Evolutionary conservation across 768 basidiomycete genomes (phyloP).

Genomic region (Candolleomyces efflorescens): DNA sequence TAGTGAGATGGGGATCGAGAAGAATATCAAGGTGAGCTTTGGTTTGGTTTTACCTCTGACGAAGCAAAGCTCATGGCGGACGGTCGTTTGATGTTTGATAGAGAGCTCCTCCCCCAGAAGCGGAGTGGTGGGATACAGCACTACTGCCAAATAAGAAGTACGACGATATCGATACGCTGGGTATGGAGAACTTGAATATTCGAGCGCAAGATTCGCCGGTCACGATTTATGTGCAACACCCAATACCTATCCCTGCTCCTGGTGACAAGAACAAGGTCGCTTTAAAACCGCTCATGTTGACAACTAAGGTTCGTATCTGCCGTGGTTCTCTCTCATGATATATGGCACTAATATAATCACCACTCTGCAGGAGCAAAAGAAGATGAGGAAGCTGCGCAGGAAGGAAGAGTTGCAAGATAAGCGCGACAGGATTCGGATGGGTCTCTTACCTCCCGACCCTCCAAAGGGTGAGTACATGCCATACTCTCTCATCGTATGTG

Average conservation of each 20-base stretch:
- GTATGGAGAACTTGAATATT: slow-evolving; percentile 58
- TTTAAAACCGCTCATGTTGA: slow-evolving; percentile 88
- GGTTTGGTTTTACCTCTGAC: no score
- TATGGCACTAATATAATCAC: background rate
- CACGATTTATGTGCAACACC: slow-evolving; percentile 91
- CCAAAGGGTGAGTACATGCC: slow-evolving; percentile 68
- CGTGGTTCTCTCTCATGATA: background rate
- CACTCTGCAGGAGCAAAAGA: slow-evolving; percentile 77
- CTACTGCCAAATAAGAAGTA: slow-evolving; percentile 80
- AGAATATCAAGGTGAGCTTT: slow-evolving; percentile 68
- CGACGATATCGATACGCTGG: slow-evolving; percentile 57
- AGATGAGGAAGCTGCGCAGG: slow-evolving; percentile 87
- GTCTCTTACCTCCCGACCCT: slow-evolving; percentile 88
- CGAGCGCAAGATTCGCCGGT: slow-evolving; percentile 69
- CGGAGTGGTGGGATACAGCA: slow-evolving; percentile 97
- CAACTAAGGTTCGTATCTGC: slow-evolving; percentile 62
- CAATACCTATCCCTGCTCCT: slow-evolving; percentile 92
- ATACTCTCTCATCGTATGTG: background rate
- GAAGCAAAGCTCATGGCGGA: no score
- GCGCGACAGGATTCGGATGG: slow-evolving; percentile 93
- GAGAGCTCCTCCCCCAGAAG: slow-evolving; percentile 82
- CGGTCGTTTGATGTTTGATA: slow-evolving; percentile 22
- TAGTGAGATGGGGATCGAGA: slow-evolving; percentile 88
- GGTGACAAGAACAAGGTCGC: slow-evolving; percentile 76
- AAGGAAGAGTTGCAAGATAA: slow-evolving; percentile 91